Percentiles rank a stretch among this genome's conserved stretches.
These are phyloP conservation scores for Penicillium crustosum DNA, from an alignment of 2,329 filamentous ascomycete genomes.

Conservation along the genomic window DNA sequence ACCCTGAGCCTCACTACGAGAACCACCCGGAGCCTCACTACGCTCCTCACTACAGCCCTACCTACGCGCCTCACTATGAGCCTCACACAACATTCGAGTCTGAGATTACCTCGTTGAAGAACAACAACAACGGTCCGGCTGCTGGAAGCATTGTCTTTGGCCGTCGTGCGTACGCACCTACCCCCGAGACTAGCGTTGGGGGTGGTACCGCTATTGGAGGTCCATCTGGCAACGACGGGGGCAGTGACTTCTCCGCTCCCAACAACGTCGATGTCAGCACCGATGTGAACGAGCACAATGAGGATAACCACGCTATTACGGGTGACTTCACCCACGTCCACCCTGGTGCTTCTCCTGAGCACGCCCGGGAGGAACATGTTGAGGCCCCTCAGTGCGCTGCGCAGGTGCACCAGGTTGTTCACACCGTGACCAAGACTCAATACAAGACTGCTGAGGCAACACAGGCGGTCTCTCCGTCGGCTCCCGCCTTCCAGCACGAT, in stretches of 20 bases:
- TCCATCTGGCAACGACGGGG: conserved; percentile 22
- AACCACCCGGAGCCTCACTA: background rate
- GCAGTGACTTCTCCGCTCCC: conserved; percentile 12
- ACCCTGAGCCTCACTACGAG: background rate
- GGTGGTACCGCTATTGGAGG: conserved; percentile 16
- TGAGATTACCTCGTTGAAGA: background rate
- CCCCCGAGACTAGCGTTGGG: background rate
- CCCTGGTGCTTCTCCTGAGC: conserved; percentile 5
- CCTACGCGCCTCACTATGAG: background rate
- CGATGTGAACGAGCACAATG: conserved; percentile 18
- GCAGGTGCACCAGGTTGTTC: conserved; percentile 26
- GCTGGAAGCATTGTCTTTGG: background rate
- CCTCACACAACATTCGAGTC: background rate
- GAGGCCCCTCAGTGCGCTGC: conserved; percentile 18
- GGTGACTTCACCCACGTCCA: conserved; percentile 19
- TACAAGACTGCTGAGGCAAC: conserved; percentile 15
- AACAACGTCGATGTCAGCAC: conserved; percentile 10
- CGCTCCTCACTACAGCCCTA: background rate
- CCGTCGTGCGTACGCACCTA: conserved; percentile 15
- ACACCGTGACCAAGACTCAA: conserved; percentile 31
- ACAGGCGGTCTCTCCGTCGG: background rate
- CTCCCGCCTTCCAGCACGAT: background rate
- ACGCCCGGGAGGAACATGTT: background rate
- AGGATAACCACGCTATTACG: conserved; percentile 28
- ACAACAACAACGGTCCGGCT: background rate